These are phyloP conservation scores for Melocanna baccifera DNA, from an alignment of 176 grass and related monocot species.

Conservation along the genomic window DNA sequence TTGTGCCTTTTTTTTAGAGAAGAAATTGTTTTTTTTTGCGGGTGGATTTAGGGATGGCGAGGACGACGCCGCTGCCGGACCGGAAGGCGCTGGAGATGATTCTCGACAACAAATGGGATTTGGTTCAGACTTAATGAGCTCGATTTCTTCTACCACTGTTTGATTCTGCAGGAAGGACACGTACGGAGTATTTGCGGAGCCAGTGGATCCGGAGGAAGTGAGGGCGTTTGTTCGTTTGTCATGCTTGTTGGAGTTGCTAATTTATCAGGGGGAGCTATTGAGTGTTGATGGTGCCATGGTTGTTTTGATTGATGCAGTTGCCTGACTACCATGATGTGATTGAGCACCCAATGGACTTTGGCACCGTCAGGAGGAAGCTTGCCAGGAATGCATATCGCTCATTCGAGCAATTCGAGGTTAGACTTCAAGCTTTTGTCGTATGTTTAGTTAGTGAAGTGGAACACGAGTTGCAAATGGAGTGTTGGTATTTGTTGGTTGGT, in stretches of 20 bases:
- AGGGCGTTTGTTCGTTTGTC: conserved; percentile 16
- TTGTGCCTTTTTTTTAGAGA: conserved; percentile 3
- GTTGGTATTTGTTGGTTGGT: not conserved
- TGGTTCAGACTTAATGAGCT: conserved; percentile 28
- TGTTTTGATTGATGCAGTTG: conserved; percentile 59
- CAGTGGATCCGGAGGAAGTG: conserved; percentile 89
- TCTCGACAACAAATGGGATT: conserved; percentile 58
- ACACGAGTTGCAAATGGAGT: not conserved
- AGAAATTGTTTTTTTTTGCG: conserved; percentile 1
- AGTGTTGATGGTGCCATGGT: conserved; percentile 30
- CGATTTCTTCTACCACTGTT: conserved; percentile 16
- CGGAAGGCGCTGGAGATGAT: conserved; percentile 73
- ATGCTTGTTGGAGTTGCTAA: conserved; percentile 23
- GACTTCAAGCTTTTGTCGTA: conserved; percentile 3
- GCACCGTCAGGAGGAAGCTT: conserved; percentile 87
- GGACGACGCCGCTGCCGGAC: conserved; percentile 72
- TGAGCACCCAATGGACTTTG: conserved; percentile 96
- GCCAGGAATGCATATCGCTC: conserved; percentile 70
- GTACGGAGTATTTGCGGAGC: conserved; percentile 83
- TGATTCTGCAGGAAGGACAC: conserved; percentile 82
- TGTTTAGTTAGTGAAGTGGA: not conserved
- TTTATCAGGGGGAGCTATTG: not conserved
- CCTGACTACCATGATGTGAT: conserved; percentile 97
- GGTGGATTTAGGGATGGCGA: conserved; percentile 36
- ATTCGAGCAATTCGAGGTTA: conserved; percentile 95